Evolutionary conservation across 2,329 filamentous ascomycete genomes (phyloP).

Genomic region (Aspergillus viridinutans): DNA sequence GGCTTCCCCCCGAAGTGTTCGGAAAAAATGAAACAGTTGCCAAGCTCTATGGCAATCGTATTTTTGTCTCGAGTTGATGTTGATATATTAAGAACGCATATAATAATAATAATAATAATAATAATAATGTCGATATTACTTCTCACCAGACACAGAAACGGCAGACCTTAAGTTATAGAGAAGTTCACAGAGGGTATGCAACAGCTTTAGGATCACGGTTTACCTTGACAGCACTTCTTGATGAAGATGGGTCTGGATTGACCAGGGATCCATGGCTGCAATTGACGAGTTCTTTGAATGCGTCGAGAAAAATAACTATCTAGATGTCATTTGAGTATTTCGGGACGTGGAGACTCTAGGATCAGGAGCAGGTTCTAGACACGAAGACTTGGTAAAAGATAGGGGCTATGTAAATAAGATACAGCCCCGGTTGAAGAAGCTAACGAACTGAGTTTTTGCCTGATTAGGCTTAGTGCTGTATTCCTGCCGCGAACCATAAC

Average conservation of each 20-base stretch:
- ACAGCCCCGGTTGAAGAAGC: neutral
- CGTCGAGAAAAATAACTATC: no score
- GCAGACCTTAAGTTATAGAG: neutral
- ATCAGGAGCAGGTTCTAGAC: no score
- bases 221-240: no score
- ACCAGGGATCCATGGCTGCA: neutral
- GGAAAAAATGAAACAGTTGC: neutral
- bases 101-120: neutral
- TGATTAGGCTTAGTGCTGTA: constrained; percentile 5
- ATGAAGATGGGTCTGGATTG: neutral
- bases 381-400: no score
- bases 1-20: neutral
- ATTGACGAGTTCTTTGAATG: neutral
- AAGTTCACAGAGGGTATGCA: neutral
- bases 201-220: neutral
- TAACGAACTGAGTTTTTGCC: neutral
- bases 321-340: neutral
- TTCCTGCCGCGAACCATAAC: constrained; percentile 7
- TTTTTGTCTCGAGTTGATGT: neutral
- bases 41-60: neutral
- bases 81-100: neutral
- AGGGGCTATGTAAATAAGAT: neutral
- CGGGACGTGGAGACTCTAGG: no score
- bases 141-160: neutral
- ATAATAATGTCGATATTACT: neutral